Percentiles rank a stretch among this genome's conserved stretches.
phyloP scores from a whole-genome alignment of 2,329 filamentous ascomycete species.

The Malbranchea zuffiana region DNA sequence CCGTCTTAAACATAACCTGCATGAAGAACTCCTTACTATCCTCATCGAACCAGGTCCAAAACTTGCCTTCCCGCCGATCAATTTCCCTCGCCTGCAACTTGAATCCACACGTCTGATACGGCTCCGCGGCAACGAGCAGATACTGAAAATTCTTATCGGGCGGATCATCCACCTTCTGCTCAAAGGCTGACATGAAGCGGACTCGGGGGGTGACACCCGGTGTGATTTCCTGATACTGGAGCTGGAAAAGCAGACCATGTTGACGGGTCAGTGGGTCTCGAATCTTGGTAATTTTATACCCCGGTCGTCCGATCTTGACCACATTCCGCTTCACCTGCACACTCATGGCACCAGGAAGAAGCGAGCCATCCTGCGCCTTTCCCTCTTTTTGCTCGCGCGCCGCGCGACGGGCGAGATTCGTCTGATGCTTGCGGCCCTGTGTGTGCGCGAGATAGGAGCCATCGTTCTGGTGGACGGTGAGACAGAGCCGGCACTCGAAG shows the following conservation, averaged over 20 bases:
- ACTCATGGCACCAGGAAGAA: conserved; percentile 63
- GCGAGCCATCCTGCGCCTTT: conserved; percentile 50
- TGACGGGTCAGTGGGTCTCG: conserved; percentile 80
- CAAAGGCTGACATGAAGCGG: conserved; percentile 94
- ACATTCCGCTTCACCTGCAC: conserved; percentile 71
- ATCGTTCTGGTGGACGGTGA: conserved; percentile 98
- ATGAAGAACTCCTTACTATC: conserved; percentile 97
- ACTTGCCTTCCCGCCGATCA: conserved; percentile 74
- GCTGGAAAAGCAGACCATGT: conserved; percentile 84
- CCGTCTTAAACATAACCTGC: conserved; percentile 96
- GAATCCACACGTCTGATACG: conserved; percentile 94
- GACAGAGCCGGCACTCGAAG: conserved; percentile 92
- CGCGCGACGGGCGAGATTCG: conserved; percentile 87
- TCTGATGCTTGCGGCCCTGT: conserved; percentile 97
- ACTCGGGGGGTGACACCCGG: conserved; percentile 67
- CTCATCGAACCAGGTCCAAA: conserved; percentile 91
- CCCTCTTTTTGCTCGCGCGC: conserved; percentile 93
- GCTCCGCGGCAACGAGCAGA: conserved; percentile 85
- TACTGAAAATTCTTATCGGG: conserved; percentile 94
- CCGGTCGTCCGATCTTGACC: conserved; percentile 89
- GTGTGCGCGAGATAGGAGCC: conserved; percentile 98
- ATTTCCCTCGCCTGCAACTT: conserved; percentile 92
- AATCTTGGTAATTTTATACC: conserved; percentile 96
- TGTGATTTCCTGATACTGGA: conserved; percentile 87
- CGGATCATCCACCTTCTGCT: conserved; percentile 84